Conservation (phyloP, 768 basidiomycete species). For the Sarcodon aspratus region DNA sequence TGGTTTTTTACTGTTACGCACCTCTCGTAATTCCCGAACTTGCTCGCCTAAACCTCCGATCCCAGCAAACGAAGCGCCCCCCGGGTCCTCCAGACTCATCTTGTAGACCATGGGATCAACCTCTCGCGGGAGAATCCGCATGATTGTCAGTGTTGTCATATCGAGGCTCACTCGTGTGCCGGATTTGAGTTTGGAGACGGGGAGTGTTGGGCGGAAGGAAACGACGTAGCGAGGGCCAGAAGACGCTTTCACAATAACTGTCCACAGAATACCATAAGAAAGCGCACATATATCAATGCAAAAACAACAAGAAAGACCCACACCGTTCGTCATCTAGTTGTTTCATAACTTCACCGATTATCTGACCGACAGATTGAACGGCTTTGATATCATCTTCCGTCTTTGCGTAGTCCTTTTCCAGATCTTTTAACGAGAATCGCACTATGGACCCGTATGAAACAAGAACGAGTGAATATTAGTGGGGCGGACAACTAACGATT, state of each 20-base stretch:
- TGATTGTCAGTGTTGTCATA: constrained; percentile 98
- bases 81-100: constrained; percentile 98
- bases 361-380: constrained; percentile 96
- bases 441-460: constrained; percentile 34
- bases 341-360: constrained; percentile 98
- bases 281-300: constrained; percentile 1
- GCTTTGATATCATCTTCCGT: constrained; percentile 99
- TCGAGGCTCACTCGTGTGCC: constrained; percentile 95
- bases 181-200: constrained; percentile 84
- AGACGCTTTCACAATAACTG: constrained; percentile 97
- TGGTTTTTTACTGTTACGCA: constrained; percentile 20
- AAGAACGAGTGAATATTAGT: not conserved
- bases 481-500: constrained; percentile 47
- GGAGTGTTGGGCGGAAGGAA: constrained; percentile 87
- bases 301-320: constrained; percentile 30
- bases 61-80: constrained; percentile 90
- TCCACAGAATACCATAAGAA: not conserved
- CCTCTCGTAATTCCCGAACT: constrained; percentile 93
- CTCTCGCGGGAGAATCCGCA: constrained; percentile 96
- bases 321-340: constrained; percentile 97
- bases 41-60: constrained; percentile 95
- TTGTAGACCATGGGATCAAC: constrained; percentile 98
- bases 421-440: constrained; percentile 79
- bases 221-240: constrained; percentile 98
- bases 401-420: constrained; percentile 85